These are phyloP conservation scores for Botrytis paeoniae DNA, from an alignment of 2,329 filamentous ascomycete genomes.

Conservation along the genomic window DNA sequence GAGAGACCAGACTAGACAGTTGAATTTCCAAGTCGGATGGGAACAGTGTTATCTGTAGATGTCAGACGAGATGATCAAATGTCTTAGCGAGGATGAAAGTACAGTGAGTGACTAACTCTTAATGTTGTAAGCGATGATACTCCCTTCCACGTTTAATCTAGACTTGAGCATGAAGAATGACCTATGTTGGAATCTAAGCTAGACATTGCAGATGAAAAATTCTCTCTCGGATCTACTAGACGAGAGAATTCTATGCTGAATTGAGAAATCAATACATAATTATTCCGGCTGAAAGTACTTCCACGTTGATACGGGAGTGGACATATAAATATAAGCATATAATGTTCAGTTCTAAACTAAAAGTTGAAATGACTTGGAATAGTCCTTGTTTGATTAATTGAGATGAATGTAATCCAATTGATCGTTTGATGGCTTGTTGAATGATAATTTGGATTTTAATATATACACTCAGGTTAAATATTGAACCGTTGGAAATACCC, in stretches of 20 bases:
- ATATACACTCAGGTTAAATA: neutral
- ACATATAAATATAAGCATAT: neutral
- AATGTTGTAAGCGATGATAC: neutral
- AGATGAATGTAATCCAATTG: too few relatives aligned
- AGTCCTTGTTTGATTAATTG: neutral
- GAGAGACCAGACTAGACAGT: accelerated
- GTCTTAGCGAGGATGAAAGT: neutral
- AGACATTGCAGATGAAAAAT: neutral
- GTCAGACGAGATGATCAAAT: neutral
- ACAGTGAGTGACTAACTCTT: neutral
- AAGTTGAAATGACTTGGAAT: neutral
- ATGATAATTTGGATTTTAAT: neutral
- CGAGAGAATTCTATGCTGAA: neutral
- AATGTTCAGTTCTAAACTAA: neutral
- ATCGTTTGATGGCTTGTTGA: too few relatives aligned
- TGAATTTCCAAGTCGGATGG: neutral
- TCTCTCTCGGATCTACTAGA: neutral
- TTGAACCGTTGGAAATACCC: neutral
- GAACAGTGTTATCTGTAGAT: neutral
- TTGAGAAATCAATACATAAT: neutral
- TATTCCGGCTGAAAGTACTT: neutral
- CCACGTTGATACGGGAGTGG: neutral
- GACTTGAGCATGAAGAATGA: neutral
- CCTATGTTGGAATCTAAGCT: neutral
- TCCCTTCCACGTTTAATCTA: neutral